These are phyloP conservation scores for Fusarium pseudonygamai DNA, from an alignment of 2,329 filamentous ascomycete genomes.

Conservation along the genomic window DNA sequence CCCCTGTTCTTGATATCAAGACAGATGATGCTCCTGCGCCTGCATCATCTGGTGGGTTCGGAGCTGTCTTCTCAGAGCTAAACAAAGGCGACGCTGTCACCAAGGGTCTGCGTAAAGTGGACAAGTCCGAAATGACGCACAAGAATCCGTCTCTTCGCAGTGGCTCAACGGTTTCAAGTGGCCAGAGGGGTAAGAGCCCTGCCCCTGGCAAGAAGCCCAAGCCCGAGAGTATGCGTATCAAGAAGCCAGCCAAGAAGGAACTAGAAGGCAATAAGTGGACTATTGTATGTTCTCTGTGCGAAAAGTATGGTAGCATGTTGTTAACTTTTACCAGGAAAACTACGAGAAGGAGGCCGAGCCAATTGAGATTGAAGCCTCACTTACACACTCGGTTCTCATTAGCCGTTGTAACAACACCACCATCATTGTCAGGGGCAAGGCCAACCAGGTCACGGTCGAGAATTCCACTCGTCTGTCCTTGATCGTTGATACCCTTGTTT, in stretches of 20 bases:
- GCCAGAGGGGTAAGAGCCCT: constrained; percentile 79
- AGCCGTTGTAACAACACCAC: constrained; percentile 91
- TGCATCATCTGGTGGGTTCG: constrained; percentile 74
- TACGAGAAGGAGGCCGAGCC: constrained; percentile 80
- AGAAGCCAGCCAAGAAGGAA: constrained; percentile 82
- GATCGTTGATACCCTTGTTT: constrained; percentile 88
- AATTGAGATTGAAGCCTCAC: constrained; percentile 81
- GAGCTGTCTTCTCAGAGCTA: constrained; percentile 89
- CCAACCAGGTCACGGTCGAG: constrained; percentile 95
- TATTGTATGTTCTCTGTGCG: constrained; percentile 64
- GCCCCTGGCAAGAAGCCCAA: constrained; percentile 89
- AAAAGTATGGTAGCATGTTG: not conserved
- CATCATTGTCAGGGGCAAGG: constrained; percentile 89
- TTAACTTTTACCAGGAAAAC: constrained; percentile 72
- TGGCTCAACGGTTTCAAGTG: constrained; percentile 73
- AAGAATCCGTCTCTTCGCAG: constrained; percentile 92
- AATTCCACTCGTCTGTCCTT: constrained; percentile 87
- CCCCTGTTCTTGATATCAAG: constrained; percentile 71
- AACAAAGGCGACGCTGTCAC: constrained; percentile 93
- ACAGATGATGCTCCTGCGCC: constrained; percentile 47
- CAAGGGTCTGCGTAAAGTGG: constrained; percentile 88
- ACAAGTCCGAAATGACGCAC: constrained; percentile 96
- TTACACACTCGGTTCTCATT: constrained; percentile 91
- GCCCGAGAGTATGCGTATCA: constrained; percentile 83
- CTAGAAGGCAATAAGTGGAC: constrained; percentile 94